Evolutionary conservation across 202 grass and related monocot species (phyloP), one percentile per base, ranked within the genome.

Genomic region (Dendrocalamus latiflorus): DNA sequence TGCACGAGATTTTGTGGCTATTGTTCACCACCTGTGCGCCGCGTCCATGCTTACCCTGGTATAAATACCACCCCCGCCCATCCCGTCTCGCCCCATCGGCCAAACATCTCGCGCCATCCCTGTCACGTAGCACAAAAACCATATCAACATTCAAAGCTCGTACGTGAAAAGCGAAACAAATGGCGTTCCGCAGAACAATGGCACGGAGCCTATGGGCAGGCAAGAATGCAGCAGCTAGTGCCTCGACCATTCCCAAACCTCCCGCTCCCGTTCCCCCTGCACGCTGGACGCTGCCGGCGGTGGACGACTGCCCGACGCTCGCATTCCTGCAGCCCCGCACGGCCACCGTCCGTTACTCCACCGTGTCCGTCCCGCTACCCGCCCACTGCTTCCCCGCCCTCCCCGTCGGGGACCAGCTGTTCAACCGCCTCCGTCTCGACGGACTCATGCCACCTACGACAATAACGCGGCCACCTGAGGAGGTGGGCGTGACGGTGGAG

Each of bases 341-440:
- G 18, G 75, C 51, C 44, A 36, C 37, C 44, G 81, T 14, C 51
- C 67, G 82, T 2, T 82, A 84, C 58, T 75, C 68, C 80, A 79
- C 83, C 11, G 71, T 68, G 75, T 63, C 72, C 55, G 85, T 91
- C 51, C 91, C 86, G n/a, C 77, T 93, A 38, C 89, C 91, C 36
- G 69, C 86, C 7, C 86, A 93, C 53, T 86, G 88, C 38, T 93
- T 97, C 74, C 94, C 94, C 0, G 90, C 90, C n/a, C 84, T 97
- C 60, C 94, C 94, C 36, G 75, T 93, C 69, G 89, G 91, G 53
- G 89, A 97, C 91, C 71, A 88, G 28, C 47, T 93, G 11, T 83
- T 93, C 68, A 54, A 75, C 54, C 74, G 91, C 18, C 78, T 93
- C 70, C 89, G 84, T 34, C 58, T 97, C 22, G 89, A 88, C 51